Conservation (phyloP, 2,329 filamentous ascomycete species). For the Tolypocladium sp. region DNA sequence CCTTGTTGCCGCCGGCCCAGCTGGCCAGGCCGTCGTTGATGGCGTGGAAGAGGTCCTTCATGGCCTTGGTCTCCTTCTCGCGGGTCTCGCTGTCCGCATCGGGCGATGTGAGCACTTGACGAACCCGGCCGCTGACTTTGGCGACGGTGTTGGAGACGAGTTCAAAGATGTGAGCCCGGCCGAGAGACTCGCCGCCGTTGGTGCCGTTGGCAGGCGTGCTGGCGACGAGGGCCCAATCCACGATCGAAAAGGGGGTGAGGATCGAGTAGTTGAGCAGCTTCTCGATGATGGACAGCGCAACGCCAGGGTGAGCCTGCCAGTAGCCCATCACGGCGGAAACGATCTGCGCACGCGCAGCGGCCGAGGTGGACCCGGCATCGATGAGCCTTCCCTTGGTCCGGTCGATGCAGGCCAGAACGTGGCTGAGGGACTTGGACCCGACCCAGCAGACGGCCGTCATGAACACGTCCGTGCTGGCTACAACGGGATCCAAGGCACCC, state of each 20-base stretch:
- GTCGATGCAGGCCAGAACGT: slow-evolving; percentile 92
- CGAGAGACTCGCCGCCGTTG: slow-evolving; percentile 55
- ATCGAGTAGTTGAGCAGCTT: slow-evolving; percentile 98
- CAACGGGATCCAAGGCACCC: slow-evolving; percentile 64
- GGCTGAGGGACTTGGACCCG: slow-evolving; percentile 90
- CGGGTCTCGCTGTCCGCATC: slow-evolving; percentile 57
- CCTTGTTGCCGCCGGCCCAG: slow-evolving; percentile 65
- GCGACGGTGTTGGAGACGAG: slow-evolving; percentile 80
- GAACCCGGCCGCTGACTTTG: slow-evolving; percentile 81
- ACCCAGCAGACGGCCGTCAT: slow-evolving; percentile 89
- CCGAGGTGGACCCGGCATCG: slow-evolving; percentile 65
- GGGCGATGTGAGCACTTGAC: slow-evolving; percentile 63
- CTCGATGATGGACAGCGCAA: slow-evolving; percentile 87
- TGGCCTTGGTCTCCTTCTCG: slow-evolving; percentile 59
- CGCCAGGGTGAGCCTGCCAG: slow-evolving; percentile 86
- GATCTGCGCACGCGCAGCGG: slow-evolving; percentile 75
- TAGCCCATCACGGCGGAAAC: slow-evolving; percentile 85
- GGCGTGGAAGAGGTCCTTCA: slow-evolving; percentile 69
- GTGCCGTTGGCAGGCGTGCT: slow-evolving; percentile 36
- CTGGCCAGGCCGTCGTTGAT: slow-evolving; percentile 70
- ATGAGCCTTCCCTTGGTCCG: slow-evolving; percentile 84
- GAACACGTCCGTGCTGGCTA: slow-evolving; percentile 87
- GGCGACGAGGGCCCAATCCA: slow-evolving; percentile 80
- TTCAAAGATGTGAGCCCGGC: slow-evolving; percentile 74
- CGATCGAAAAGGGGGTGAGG: slow-evolving; percentile 72